Evolutionary conservation across 2,329 filamentous ascomycete species (phyloP).

Genomic region (Passalora sequoiae): DNA sequence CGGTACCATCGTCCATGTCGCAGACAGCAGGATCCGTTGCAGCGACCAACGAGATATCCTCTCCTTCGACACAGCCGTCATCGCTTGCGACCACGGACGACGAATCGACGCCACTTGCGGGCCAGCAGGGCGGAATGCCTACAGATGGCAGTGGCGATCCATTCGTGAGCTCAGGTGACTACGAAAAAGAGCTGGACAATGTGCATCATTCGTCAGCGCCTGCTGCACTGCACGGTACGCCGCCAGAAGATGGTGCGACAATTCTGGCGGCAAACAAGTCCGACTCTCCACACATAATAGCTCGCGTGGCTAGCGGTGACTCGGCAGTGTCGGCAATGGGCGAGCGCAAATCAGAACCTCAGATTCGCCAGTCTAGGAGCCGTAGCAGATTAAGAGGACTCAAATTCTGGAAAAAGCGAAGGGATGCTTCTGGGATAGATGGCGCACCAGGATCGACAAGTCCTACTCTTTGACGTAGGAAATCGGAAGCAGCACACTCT

Average conservation of each 20-base stretch:
- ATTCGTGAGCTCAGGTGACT: slow-evolving; percentile 19
- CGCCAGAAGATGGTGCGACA: slow-evolving; percentile 13
- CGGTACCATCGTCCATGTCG: slow-evolving; percentile 31
- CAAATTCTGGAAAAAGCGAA: slow-evolving; percentile 36
- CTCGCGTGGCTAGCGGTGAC: slow-evolving; percentile 26
- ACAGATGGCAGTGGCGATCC: slow-evolving; percentile 18
- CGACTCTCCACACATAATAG: slow-evolving; percentile 21
- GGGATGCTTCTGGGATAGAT: slow-evolving; percentile 18
- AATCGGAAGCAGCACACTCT: too few relatives aligned
- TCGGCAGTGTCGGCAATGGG: slow-evolving; percentile 14
- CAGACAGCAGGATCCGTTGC: slow-evolving; percentile 33
- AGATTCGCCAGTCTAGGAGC: slow-evolving; percentile 30
- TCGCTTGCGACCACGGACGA: slow-evolving; percentile 31
- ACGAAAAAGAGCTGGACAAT: slow-evolving; percentile 23
- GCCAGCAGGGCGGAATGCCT: slow-evolving; percentile 5
- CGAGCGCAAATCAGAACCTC: slow-evolving; percentile 15
- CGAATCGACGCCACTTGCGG: slow-evolving; percentile 15
- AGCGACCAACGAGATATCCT: slow-evolving; percentile 27
- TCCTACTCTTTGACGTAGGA: too few relatives aligned
- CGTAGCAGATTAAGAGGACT: slow-evolving; percentile 33
- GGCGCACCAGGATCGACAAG: slow-evolving; percentile 7
- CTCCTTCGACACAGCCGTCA: slow-evolving; percentile 33
- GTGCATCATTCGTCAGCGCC: slow-evolving; percentile 22
- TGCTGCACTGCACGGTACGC: slow-evolving; percentile 19
- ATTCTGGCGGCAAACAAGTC: slow-evolving; percentile 14